phyloP scores from a whole-genome alignment of 177 flowering plant species.

The Tripterygium wilfordii region DNA sequence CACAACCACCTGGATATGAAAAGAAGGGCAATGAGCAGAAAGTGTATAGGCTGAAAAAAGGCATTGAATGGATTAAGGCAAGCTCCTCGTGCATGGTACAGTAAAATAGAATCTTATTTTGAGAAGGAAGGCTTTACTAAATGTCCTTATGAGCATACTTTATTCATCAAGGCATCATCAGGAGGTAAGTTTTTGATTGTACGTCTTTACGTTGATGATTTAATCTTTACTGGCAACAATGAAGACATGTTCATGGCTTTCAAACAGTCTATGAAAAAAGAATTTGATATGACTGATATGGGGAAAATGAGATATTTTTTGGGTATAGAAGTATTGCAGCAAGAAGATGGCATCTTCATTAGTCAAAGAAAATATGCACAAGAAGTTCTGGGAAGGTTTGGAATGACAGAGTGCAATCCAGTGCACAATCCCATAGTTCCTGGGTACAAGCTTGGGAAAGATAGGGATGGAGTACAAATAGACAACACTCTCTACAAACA shows the following conservation, averaged over 20 bases:
- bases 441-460: not conserved
- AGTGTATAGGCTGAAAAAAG: not conserved
- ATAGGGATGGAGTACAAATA: not conserved
- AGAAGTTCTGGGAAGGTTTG: not conserved
- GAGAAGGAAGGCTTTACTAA: not conserved
- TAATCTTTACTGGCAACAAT: not conserved
- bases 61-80: conserved; percentile 2
- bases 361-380: not conserved
- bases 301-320: conserved; percentile 1
- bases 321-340: not conserved
- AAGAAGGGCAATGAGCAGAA: conserved; percentile 1
- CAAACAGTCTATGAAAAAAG: not conserved
- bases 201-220: conserved; percentile 6
- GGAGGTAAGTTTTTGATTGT: not conserved
- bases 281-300: conserved; percentile 6
- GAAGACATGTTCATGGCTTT: not conserved
- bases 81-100: conserved; percentile 7
- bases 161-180: not conserved
- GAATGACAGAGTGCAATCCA: conserved; percentile 2
- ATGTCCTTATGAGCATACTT: conserved; percentile 1
- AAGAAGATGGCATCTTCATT: not conserved
- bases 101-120: not conserved
- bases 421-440: not conserved
- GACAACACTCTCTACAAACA: not conserved
- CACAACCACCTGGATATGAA: not conserved